phyloP scores from a whole-genome alignment of 2,329 filamentous ascomycete genomes.

The Scytalidium lignicola region DNA sequence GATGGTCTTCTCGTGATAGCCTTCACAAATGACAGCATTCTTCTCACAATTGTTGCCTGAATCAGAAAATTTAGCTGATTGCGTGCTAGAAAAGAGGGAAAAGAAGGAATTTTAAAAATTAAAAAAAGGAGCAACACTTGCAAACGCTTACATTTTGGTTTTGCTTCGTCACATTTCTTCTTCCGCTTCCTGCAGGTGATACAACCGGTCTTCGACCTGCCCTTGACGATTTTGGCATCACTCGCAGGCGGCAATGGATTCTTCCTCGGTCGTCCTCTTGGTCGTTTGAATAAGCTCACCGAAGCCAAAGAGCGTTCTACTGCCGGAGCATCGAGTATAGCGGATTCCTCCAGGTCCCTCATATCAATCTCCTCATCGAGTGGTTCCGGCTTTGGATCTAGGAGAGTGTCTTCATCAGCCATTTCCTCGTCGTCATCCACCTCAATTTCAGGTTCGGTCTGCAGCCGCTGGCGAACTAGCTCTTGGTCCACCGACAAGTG shows the following conservation, averaged over 20 bases:
- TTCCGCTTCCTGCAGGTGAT: slow-evolving; percentile 64
- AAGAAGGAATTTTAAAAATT: slow-evolving; percentile 4
- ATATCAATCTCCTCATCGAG: slow-evolving; percentile 14
- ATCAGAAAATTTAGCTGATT: neutral
- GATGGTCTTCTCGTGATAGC: slow-evolving; percentile 78
- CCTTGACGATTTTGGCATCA: slow-evolving; percentile 68
- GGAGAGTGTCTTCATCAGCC: neutral
- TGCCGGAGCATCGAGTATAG: slow-evolving; percentile 3
- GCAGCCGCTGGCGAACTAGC: neutral
- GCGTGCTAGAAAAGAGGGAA: neutral
- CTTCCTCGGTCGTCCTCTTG: slow-evolving; percentile 78
- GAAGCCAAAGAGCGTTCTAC: slow-evolving; percentile 29
- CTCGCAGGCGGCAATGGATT: slow-evolving; percentile 54
- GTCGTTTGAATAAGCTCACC: slow-evolving; percentile 46
- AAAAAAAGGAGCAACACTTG: neutral
- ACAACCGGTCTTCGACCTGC: slow-evolving; percentile 64
- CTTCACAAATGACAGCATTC: slow-evolving; percentile 87
- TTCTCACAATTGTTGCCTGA: slow-evolving; percentile 84
- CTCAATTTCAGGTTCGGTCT: neutral
- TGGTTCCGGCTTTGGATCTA: slow-evolving; percentile 17
- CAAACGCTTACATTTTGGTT: slow-evolving; percentile 58
- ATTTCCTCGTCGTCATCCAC: neutral
- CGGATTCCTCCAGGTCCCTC: slow-evolving; percentile 4
- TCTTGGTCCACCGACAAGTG: neutral
- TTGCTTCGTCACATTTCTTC: slow-evolving; percentile 69